Percentiles rank a stretch among this genome's conserved stretches.
These are phyloP conservation scores for Arthrobotrys musiformis DNA, from an alignment of 2,329 filamentous ascomycete genomes.

Conservation along the genomic window DNA sequence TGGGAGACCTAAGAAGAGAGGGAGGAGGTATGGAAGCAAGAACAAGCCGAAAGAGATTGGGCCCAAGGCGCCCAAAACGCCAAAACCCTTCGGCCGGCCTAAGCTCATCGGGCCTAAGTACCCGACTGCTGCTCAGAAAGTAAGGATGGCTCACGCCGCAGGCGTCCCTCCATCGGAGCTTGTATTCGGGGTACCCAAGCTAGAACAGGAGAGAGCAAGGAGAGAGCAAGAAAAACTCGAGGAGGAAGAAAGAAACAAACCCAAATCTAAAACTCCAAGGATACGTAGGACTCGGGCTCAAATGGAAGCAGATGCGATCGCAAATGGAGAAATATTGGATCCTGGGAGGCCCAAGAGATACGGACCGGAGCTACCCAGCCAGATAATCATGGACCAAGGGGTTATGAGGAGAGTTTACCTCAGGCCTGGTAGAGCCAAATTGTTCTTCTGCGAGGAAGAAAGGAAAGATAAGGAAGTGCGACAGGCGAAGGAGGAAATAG, in stretches of 20 bases:
- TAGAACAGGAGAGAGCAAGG: not conserved
- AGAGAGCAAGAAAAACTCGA: not conserved
- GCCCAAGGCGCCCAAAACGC: not conserved
- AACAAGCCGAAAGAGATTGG: not conserved
- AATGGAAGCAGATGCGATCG: not conserved
- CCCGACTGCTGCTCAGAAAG: not conserved
- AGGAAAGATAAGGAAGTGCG: slow-evolving; percentile 8
- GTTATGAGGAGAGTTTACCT: slow-evolving; percentile 12
- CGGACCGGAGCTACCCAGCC: slow-evolving; percentile 11
- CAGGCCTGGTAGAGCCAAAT: not conserved
- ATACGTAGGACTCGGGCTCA: not conserved
- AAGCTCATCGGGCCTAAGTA: not conserved
- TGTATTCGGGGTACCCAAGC: slow-evolving; percentile 14
- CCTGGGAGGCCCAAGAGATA: not conserved
- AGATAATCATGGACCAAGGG: slow-evolving; percentile 13
- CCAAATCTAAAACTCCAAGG: too few species aligned
- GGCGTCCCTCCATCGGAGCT: not conserved
- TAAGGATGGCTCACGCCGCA: not conserved
- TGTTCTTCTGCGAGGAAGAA: not conserved
- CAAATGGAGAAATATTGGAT: not conserved
- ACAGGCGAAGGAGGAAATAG: not conserved
- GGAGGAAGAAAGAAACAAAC: too few species aligned
- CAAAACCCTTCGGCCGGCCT: not conserved
- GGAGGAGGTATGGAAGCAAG: not conserved
- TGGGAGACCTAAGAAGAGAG: not conserved